Conservation (phyloP, 2,329 filamentous ascomycete species). For the Coccinonectria pachysandricola region DNA sequence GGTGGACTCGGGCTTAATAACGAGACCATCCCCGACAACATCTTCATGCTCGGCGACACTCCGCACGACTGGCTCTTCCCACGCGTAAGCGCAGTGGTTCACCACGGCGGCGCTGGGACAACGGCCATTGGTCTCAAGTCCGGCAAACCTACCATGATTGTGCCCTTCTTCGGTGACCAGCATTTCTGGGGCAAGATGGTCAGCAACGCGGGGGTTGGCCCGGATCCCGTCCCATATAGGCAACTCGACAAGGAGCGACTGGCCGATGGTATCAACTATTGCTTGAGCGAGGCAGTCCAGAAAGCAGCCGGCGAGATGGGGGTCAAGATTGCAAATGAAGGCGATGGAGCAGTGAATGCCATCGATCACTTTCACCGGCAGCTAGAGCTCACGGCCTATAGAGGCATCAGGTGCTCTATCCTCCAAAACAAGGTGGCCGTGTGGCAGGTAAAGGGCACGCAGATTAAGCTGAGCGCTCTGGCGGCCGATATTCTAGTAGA, state of each 20-base stretch:
- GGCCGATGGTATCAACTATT: constrained; percentile 58
- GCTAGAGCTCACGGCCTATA: constrained; percentile 39
- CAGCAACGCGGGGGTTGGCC: constrained; percentile 50
- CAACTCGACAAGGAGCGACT: constrained; percentile 51
- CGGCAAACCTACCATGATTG: constrained; percentile 58
- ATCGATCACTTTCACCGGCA: constrained; percentile 56
- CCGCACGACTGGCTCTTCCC: constrained; percentile 69
- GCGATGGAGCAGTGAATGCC: constrained; percentile 60
- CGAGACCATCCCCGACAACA: constrained; percentile 45
- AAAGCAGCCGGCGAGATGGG: constrained; percentile 50
- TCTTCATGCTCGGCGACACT: constrained; percentile 60
- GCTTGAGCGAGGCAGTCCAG: constrained; percentile 50
- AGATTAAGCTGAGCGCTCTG: constrained; percentile 49
- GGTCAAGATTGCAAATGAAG: constrained; percentile 47
- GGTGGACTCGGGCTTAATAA: constrained; percentile 52
- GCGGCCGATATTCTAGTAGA: constrained; percentile 56
- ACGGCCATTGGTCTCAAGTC: constrained; percentile 60
- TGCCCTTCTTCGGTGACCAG: constrained; percentile 57
- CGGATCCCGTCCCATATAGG: constrained; percentile 59
- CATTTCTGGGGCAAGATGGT: constrained; percentile 15
- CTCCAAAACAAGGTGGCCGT: constrained; percentile 51
- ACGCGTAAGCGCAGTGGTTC: constrained; percentile 51
- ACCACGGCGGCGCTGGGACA: constrained; percentile 64
- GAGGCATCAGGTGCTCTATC: constrained; percentile 55
- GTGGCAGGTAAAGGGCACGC: constrained; percentile 54